Evolutionary conservation across 1,284 basidiomycete species (phyloP), one percentile per base, ranked within the genome.

Genomic region (Agroathelia rolfsii): DNA sequence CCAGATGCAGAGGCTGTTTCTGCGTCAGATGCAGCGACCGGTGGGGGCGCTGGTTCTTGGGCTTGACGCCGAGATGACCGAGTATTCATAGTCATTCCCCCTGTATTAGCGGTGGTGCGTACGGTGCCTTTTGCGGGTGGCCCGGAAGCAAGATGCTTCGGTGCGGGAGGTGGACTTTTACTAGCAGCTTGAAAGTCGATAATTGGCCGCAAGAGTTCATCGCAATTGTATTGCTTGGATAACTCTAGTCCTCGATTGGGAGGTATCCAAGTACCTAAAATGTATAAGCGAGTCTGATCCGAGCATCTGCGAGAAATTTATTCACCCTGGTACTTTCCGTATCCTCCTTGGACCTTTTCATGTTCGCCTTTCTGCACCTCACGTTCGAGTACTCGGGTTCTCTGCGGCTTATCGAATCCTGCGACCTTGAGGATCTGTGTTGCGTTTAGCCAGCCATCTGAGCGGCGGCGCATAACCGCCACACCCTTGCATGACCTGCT

Each of bases 371-470:
- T 97, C 57, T 99, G 95, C 3, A 99, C 82, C 61, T 99, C 95
- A 43, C 95, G 77, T 58, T 99, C 95, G 30, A 98, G 71, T 9
- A 99, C 93, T 38, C 95, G 78, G 36, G 95, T 98, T 30, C 95
- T 72, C 56, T 98, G 95, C 1, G 95, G 95, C 57, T 99, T 99
- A 64, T 99, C 95, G 47, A 98, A 96, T 7, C 94, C 95, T 20
- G 94, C 95, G 45, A 99, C 94, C 58, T 99, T 98, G 53, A 98
- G 76, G 41, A 98, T 96, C 60, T 99, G 95, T 1, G 95, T 99
- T 55, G 95, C 95, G 69, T 99, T 99, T 38, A 96, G 69, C 87
- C 95, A 99, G 30, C 83, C 85, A 61, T 99, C 95, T 25, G 86
- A 73, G 48, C 93, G 79, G 44, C 95, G 73, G 34, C 94, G 77